phyloP scores from a whole-genome alignment of 306 rosid species.

The Gleditsia sinensis region DNA sequence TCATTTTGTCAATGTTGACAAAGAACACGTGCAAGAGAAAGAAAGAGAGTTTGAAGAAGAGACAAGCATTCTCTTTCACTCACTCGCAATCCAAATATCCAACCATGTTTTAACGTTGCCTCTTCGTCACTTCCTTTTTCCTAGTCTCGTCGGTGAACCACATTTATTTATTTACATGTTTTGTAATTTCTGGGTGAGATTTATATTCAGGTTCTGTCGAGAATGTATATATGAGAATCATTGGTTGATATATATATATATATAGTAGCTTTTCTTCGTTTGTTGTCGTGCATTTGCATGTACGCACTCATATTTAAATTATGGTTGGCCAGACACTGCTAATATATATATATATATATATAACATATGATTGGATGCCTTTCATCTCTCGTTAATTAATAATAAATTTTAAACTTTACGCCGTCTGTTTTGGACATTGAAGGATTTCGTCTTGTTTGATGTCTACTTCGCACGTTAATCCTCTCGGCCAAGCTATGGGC shows the following conservation, averaged over 20 bases:
- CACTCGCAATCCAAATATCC: neutral
- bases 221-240: neutral
- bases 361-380: neutral
- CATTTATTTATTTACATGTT: too few species aligned
- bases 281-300: neutral
- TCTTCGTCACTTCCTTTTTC: neutral
- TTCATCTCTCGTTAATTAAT: neutral
- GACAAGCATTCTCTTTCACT: neutral
- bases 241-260: neutral
- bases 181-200: too few species aligned
- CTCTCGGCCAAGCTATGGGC: too few species aligned
- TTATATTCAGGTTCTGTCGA: too few species aligned
- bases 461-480: neutral
- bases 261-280: neutral
- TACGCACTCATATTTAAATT: too few species aligned
- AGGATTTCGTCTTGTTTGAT: neutral
- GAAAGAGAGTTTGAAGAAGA: neutral
- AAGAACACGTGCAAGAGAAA: conserved; percentile 25
- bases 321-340: too few species aligned
- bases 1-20: neutral
- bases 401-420: neutral
- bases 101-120: neutral
- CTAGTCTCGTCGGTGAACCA: conserved; percentile 1
- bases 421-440: neutral
- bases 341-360: neutral